Percentiles rank a stretch among this genome's conserved stretches.
phyloP scores from a whole-genome alignment of 257 asterid genomes.

The Gentiana dahurica region DNA sequence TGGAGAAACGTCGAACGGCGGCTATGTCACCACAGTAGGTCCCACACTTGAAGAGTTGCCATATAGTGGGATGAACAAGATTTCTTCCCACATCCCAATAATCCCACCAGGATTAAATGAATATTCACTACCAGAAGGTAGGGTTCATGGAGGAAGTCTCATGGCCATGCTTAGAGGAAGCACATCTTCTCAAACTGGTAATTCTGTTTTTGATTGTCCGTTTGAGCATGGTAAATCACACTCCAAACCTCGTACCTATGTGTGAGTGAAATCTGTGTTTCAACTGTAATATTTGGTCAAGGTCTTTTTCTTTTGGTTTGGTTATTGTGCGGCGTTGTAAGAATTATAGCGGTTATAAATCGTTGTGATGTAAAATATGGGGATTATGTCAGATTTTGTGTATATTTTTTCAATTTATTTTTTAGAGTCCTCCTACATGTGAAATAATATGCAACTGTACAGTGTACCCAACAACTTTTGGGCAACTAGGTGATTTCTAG shows the following conservation, averaged over 20 bases:
- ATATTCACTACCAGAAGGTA: constrained; percentile 54
- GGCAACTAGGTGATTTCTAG: not conserved
- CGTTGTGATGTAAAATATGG: no score
- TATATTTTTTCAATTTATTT: no score
- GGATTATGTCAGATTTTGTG: no score
- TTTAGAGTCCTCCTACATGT: no score
- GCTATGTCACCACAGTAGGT: constrained; percentile 3
- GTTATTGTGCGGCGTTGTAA: no score
- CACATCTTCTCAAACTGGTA: constrained; percentile 7
- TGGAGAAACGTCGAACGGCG: constrained; percentile 12
- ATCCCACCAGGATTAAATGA: constrained; percentile 10
- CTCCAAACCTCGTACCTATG: constrained; percentile 13
- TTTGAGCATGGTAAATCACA: constrained; percentile 11
- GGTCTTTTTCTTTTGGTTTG: no score
- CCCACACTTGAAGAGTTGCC: constrained; percentile 12
- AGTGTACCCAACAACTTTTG: no score
- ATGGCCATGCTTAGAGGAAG: constrained; percentile 52
- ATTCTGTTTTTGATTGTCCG: constrained; percentile 2
- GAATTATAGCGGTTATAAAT: no score
- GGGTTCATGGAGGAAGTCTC: constrained; percentile 66
- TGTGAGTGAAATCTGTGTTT: constrained; percentile 6
- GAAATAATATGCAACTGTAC: no score
- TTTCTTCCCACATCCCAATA: constrained; percentile 9
- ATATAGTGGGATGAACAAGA: constrained; percentile 10
- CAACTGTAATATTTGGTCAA: not conserved